Evolutionary conservation across 257 asterid genomes (phyloP).

Genomic region (Plantago ovata): DNA sequence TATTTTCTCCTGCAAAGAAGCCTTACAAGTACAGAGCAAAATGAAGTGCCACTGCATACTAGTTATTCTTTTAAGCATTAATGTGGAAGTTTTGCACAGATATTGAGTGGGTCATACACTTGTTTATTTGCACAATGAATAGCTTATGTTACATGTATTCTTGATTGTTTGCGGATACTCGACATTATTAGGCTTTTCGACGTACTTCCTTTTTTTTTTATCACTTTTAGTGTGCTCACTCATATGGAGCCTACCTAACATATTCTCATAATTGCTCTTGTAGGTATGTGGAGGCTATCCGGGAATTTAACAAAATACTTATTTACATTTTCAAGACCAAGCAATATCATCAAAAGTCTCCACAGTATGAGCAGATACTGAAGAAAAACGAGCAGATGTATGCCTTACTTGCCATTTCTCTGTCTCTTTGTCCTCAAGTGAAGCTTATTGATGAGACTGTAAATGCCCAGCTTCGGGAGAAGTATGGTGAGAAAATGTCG

Average conservation of each 20-base stretch:
- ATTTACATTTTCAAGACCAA: conserved; percentile 81
- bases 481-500: conserved; percentile 88
- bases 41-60: too few species aligned
- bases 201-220: too few species aligned
- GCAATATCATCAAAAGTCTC: conserved; percentile 92
- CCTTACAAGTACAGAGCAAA: too few species aligned
- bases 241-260: conserved; percentile 4
- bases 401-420: conserved; percentile 84
- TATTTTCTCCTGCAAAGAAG: too few species aligned
- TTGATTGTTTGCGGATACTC: too few species aligned
- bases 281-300: conserved; percentile 85
- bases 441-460: conserved; percentile 91
- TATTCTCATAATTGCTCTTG: conserved; percentile 8
- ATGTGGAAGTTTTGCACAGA: too few species aligned
- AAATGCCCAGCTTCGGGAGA: conserved; percentile 77
- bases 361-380: conserved; percentile 91
- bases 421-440: conserved; percentile 89
- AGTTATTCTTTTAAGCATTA: too few species aligned
- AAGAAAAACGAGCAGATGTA: conserved; percentile 99
- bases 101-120: too few species aligned
- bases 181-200: too few species aligned
- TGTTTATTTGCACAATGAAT: too few species aligned
- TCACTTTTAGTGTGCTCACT: neutral
- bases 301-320: conserved; percentile 82
- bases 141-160: too few species aligned